Base-by-base conservation (phyloP, 805 yeast genomes). In the Hanseniaspora hatyaiensis region DNA sequence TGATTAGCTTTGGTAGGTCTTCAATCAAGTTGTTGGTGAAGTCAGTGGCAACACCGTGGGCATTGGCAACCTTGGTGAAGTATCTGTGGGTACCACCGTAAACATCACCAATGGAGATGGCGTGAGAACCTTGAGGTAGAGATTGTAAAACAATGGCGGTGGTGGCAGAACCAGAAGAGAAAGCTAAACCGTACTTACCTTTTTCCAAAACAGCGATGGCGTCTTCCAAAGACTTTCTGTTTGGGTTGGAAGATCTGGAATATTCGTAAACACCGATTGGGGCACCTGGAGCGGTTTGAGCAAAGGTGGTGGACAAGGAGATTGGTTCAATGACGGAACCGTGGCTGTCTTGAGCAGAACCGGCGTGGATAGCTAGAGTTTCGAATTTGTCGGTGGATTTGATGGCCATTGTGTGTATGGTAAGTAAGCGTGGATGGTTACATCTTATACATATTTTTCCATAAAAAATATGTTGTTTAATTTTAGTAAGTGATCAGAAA, bases 61-160 rank as follows among this genome's bases (percentile, higher is more conserved):
- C 74, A 59, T 70, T 69, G 52, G 89, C 94, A 41, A 84, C 94
- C 62, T 81, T 74, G 61, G 94, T 80, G 72, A 84, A 84, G 66
- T 85, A 84, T 65, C 95, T 73, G 69, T 84, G 92, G 50, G 94
- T 84, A 57, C 95, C 95, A 52, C 95, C 95, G 65, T 84, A 84
- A 40, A 84, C 94, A 58, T 84, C 95, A 56, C 83, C 87, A 58
- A 83, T 78, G 40, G 86, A 78, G 42, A 84, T 70, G 34, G 82
- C 81, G 59, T 85, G 92, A 34, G 83, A 70, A 40, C 80, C 81
- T 53, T 75, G 73, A 37, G 82, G 78, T 57, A 85, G 68, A 28
- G 82, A 72, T 65, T 84, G 94, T 58, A 83, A 67, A 37, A 84
- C 70, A 55, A 79, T 72, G 22, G 92, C 84, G 37, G 94, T 83